Evolutionary conservation across 345 rosid species (phyloP).

Genomic region (Abelmoschus esculentus): DNA sequence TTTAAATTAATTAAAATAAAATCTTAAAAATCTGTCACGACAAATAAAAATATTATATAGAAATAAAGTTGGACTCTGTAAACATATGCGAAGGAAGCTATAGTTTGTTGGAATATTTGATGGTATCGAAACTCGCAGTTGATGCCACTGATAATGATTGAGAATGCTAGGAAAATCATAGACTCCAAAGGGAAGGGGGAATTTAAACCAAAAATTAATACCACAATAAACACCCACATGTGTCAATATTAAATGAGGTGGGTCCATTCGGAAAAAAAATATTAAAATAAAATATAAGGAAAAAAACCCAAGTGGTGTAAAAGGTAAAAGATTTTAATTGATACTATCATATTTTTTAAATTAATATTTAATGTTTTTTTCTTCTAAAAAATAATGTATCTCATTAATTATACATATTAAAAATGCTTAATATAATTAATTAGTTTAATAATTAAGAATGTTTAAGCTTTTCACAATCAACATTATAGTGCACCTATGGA

Average conservation of each 20-base stretch:
- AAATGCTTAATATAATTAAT: not conserved
- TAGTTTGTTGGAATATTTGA: not conserved
- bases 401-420: not conserved
- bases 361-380: not conserved
- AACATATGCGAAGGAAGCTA: not conserved
- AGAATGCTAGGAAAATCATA: not conserved
- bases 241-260: not conserved
- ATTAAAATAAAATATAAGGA: too few relatives aligned
- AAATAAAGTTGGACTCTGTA: not conserved
- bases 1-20: too few relatives aligned
- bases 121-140: not conserved
- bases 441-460: too few relatives aligned
- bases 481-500: not conserved
- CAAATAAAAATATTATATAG: not conserved
- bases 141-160: slow-evolving; percentile 7
- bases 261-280: not conserved
- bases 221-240: not conserved
- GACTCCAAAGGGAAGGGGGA: too few relatives aligned
- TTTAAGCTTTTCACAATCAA: not conserved
- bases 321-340: too few relatives aligned
- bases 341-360: too few relatives aligned
- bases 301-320: not conserved
- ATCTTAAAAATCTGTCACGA: too few relatives aligned
- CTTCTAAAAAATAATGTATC: too few relatives aligned
- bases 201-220: not conserved